A percentile compares a stretch with the other conserved stretches of the same genome.
Evolutionary conservation across 257 asterid genomes (phyloP).

Genomic region (Osmanthus fragrans): DNA sequence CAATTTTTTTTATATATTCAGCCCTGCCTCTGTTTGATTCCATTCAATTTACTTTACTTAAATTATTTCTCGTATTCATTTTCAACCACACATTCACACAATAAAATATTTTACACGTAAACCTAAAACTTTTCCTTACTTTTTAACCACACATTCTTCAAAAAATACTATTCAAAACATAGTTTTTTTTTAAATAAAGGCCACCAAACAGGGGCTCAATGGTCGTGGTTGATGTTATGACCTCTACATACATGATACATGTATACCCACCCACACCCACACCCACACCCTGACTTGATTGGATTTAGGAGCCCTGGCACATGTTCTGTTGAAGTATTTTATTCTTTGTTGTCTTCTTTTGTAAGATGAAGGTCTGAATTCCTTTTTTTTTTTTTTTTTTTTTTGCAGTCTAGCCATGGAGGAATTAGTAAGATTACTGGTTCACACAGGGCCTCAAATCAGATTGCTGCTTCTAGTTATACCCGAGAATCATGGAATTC

Average conservation of each 20-base stretch:
- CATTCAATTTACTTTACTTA: no score
- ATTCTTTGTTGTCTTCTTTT: not conserved
- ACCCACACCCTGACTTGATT: not conserved
- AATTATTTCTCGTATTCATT: no score
- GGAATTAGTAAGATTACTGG: conserved; percentile 40
- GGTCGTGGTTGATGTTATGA: not conserved
- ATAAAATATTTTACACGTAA: no score
- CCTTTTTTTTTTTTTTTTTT: not conserved
- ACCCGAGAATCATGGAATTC: conserved; percentile 39
- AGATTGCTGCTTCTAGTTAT: conserved; percentile 36
- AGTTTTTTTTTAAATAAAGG: no score
- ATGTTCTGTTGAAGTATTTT: conserved; percentile 1
- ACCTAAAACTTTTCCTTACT: no score
- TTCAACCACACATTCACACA: no score
- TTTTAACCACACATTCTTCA: no score
- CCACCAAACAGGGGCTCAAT: not conserved
- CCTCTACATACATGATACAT: not conserved
- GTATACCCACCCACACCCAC: not conserved
- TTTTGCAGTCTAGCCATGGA: conserved; percentile 60
- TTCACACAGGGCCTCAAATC: conserved; percentile 28
- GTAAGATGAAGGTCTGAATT: conserved; percentile 3
- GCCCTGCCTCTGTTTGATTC: no score
- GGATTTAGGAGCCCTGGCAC: not conserved
- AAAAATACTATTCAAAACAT: no score
- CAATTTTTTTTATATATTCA: no score